Evolutionary conservation across 176 grass and related monocot species (phyloP), one percentile per base, ranked within the genome.

Genomic region (Chrysopogon serrulatus): DNA sequence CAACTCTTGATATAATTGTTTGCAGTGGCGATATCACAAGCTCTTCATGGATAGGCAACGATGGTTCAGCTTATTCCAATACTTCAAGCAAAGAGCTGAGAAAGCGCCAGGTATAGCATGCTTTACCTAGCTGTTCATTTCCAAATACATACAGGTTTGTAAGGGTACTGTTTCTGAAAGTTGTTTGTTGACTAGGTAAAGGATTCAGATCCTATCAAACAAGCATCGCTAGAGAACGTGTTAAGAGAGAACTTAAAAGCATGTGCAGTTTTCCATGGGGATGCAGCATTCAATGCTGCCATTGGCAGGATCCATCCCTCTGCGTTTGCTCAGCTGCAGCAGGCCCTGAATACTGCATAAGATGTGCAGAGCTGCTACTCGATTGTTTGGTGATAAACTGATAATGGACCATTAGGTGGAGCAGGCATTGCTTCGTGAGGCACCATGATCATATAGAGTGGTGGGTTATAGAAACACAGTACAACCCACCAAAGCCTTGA

Each of bases 271-370:
- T 78, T 94, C 83, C 96, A 96, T 21, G 96, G 96, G 79, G 91
- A 99, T 65, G 73, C 87, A 74, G 84, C 86, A 35, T 99, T 99
- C 78, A 99, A 92, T 87, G 91, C 91, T 40, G 96, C 96, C 77
- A 96, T 99, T 60, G 78, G 89, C 69, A 91, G 89, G 73, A 94
- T 99, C 45, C 93, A 99, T 88, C 96, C 96, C n/a, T 82, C 96
- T 74, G 90, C 91, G 62, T 94, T 99, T 82, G 91, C 96, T 84
- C 91, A 99, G 87, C 82, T 99, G 72, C 89, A 96, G 84, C 93
- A 93, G 54, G 96, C 91, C 56, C 71, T 99, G 81, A 99, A 96
- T 85, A 99, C 88, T 83, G 79, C 73, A 71, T 99, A 85, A 91
- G 70, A 75, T 86, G 61, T 79, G 39, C 79, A 94, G 88, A 83